phyloP scores from a whole-genome alignment of 1,284 basidiomycete species.

The Afroboletus lepidellus region DNA sequence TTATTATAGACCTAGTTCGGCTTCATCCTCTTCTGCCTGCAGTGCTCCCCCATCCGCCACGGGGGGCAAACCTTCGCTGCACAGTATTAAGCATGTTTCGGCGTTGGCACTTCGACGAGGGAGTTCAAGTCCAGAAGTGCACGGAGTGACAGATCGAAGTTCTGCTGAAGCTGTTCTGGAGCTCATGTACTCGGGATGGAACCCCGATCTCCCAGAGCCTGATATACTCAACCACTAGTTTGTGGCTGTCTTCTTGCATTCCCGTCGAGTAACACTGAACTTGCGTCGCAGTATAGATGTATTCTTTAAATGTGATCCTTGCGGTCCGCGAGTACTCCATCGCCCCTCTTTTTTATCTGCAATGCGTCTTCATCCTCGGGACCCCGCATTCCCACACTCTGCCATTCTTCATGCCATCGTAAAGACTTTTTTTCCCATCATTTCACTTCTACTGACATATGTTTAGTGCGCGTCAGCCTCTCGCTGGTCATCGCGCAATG shows the following conservation, averaged over 20 bases:
- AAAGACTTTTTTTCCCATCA: conserved; percentile 9
- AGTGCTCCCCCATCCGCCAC: conserved; percentile 14
- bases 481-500: conserved; percentile 71
- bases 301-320: conserved; percentile 82
- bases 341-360: conserved; percentile 74
- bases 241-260: conserved; percentile 30
- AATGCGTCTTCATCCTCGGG: conserved; percentile 71
- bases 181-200: conserved; percentile 74
- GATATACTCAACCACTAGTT: conserved; percentile 71
- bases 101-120: conserved; percentile 38
- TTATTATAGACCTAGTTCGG: conserved; percentile 22
- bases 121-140: conserved; percentile 51
- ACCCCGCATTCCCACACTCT: conserved; percentile 76
- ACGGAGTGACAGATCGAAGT: conserved; percentile 35
- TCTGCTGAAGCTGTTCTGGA: conserved; percentile 55
- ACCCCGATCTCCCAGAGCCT: conserved; percentile 76
- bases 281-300: conserved; percentile 59
- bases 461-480: conserved; percentile 80
- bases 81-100: conserved; percentile 9
- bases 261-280: conserved; percentile 1
- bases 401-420: conserved; percentile 82
- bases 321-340: conserved; percentile 76
- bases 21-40: conserved; percentile 27
- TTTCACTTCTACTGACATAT: conserved; percentile 17
- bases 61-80: conserved; percentile 6